A percentile compares a stretch with the other conserved stretches of the same genome.
phyloP scores from a whole-genome alignment of 176 grass and related monocot genomes.

The Cocos nucifera region DNA sequence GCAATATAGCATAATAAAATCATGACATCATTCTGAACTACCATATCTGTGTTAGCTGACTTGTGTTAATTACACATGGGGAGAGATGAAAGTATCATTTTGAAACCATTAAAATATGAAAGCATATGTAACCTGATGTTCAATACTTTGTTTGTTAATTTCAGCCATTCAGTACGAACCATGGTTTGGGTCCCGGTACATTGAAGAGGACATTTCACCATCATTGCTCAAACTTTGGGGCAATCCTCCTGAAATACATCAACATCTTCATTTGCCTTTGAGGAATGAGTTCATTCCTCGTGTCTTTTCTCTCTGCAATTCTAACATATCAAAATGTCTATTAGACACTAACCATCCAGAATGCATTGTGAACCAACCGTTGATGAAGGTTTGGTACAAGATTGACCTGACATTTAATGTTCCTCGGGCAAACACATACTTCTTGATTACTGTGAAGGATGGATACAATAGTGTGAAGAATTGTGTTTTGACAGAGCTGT shows the following conservation, averaged over 20 bases:
- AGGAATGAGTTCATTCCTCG: conserved; percentile 85
- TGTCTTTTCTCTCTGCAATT: conserved; percentile 59
- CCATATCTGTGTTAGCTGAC: no score
- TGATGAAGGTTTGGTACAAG: conserved; percentile 93
- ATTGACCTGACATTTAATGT: conserved; percentile 83
- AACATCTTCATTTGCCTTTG: conserved; percentile 63
- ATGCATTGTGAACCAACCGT: conserved; percentile 67
- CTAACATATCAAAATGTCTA: conserved; percentile 30
- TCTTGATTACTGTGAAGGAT: conserved; percentile 81
- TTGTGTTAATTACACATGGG: no score
- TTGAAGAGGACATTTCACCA: conserved; percentile 70
- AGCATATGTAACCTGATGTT: not conserved
- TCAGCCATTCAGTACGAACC: conserved; percentile 71
- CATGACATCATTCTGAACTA: no score
- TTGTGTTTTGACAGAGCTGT: conserved; percentile 83
- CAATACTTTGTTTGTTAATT: conserved; percentile 7
- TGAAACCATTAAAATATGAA: no score
- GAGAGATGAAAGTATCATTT: no score
- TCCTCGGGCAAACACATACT: conserved; percentile 82
- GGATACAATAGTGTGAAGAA: conserved; percentile 52
- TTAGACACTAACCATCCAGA: conserved; percentile 32
- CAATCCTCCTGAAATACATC: conserved; percentile 46
- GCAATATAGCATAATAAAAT: no score
- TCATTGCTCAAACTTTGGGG: conserved; percentile 69
- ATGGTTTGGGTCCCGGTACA: conserved; percentile 91